Evolutionary conservation across 2,329 filamentous ascomycete species (phyloP).

Genomic region (Trichoderma polysporum): DNA sequence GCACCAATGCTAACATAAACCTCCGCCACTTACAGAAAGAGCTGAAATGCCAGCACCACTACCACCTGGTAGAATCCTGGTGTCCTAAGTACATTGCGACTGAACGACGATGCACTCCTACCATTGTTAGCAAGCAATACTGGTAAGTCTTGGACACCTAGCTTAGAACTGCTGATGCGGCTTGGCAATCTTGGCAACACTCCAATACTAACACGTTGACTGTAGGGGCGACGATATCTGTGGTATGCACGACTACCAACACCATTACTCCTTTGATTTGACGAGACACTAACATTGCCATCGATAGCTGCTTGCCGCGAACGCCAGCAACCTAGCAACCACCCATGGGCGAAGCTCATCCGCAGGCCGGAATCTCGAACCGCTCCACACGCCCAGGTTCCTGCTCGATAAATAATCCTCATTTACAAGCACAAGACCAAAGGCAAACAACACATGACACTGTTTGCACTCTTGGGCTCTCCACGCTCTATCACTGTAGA

Average conservation of each 20-base stretch:
- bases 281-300: slow-evolving; percentile 12
- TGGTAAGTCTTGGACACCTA: slow-evolving; percentile 35
- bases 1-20: slow-evolving; percentile 17
- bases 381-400: slow-evolving; percentile 30
- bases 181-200: not conserved
- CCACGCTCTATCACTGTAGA: not conserved
- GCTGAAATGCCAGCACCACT: slow-evolving; percentile 52
- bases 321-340: slow-evolving; percentile 40
- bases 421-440: not conserved
- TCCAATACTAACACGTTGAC: slow-evolving; percentile 28
- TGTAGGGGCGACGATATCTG: slow-evolving; percentile 46
- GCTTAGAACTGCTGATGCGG: not conserved
- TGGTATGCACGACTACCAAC: slow-evolving; percentile 35
- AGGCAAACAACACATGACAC: not conserved
- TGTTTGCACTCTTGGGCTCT: not conserved
- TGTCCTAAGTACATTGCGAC: slow-evolving; percentile 47
- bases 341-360: slow-evolving; percentile 41
- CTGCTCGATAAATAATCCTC: slow-evolving; percentile 27
- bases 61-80: slow-evolving; percentile 50
- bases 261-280: not conserved
- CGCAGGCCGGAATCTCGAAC: slow-evolving; percentile 35
- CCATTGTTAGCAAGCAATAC: slow-evolving; percentile 47
- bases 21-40: slow-evolving; percentile 42
- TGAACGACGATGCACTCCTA: slow-evolving; percentile 43
- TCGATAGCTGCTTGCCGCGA: slow-evolving; percentile 42